phyloP scores from a whole-genome alignment of 352 stramenopile genomes.

The Saprolegnia diclina region DNA sequence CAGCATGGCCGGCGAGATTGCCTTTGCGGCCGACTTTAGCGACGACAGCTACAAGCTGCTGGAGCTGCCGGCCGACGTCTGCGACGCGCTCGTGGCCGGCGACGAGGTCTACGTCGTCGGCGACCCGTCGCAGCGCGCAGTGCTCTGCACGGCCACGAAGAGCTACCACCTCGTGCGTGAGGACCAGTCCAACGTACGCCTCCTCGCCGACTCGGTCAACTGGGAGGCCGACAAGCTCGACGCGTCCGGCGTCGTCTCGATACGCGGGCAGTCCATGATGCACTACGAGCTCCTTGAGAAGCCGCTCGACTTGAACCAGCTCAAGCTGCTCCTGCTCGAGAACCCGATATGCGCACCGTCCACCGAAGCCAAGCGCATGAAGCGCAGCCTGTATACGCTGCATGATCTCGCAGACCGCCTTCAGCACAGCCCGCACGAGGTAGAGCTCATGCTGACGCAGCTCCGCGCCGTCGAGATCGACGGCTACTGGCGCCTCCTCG shows the following conservation, averaged over 20 bases:
- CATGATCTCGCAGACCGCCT: constrained; percentile 51
- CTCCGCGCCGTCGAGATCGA: constrained; percentile 68
- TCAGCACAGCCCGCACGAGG: constrained; percentile 59
- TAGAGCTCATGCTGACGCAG: constrained; percentile 50
- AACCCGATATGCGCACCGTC: constrained; percentile 32
- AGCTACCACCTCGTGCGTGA: constrained; percentile 75
- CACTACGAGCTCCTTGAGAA: constrained; percentile 76
- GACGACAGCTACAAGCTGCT: constrained; percentile 15
- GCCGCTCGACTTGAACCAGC: constrained; percentile 43
- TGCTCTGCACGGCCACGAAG: constrained; percentile 61
- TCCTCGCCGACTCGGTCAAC: constrained; percentile 54
- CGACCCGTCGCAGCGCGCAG: constrained; percentile 42
- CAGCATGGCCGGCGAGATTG: not conserved
- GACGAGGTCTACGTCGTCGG: constrained; percentile 65
- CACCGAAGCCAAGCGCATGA: constrained; percentile 48
- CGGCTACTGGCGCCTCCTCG: constrained; percentile 59
- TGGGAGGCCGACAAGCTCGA: constrained; percentile 36
- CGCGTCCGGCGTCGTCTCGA: constrained; percentile 34
- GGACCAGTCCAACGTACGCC: constrained; percentile 71
- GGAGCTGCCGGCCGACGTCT: constrained; percentile 23
- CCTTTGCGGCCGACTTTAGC: constrained; percentile 14
- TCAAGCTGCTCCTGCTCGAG: constrained; percentile 60
- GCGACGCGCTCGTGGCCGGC: not conserved
- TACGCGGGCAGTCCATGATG: constrained; percentile 49
- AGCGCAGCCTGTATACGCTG: constrained; percentile 47